These are phyloP conservation scores for Begonia fuchsioides DNA, from an alignment of 306 rosid genomes.

Conservation along the genomic window DNA sequence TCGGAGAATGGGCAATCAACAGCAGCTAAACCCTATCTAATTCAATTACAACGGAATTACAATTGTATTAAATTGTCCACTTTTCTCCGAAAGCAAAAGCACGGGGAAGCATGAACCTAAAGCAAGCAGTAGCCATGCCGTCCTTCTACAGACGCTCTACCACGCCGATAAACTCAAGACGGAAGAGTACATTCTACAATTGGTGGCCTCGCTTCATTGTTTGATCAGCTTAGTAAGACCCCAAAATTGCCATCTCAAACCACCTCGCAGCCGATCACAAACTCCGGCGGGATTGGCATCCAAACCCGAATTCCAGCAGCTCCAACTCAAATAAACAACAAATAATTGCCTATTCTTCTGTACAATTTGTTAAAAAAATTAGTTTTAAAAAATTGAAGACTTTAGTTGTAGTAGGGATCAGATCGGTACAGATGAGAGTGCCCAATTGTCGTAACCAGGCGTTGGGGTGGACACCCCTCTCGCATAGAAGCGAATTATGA, in stretches of 20 bases:
- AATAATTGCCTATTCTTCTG: slow-evolving; percentile 1
- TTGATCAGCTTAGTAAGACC: slow-evolving; percentile 40
- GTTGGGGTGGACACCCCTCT: slow-evolving; percentile 48
- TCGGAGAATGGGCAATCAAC: slow-evolving; percentile 92
- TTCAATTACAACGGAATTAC: background rate
- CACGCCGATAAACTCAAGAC: slow-evolving; percentile 65
- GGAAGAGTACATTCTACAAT: slow-evolving; percentile 46
- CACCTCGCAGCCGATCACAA: slow-evolving; percentile 30
- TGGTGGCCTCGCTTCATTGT: slow-evolving; percentile 61
- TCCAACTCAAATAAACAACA: slow-evolving; percentile 11
- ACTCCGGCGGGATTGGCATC: slow-evolving; percentile 37
- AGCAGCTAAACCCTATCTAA: slow-evolving; percentile 10
- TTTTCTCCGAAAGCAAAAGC: slow-evolving; percentile 43
- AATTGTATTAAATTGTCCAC: background rate
- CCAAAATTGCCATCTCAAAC: slow-evolving; percentile 33
- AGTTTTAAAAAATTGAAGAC: no score
- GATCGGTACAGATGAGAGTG: slow-evolving; percentile 28
- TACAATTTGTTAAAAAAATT: no score
- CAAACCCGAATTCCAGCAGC: slow-evolving; percentile 14
- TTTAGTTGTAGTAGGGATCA: slow-evolving; percentile 84
- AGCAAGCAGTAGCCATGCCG: slow-evolving; percentile 19
- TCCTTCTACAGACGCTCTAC: slow-evolving; percentile 73
- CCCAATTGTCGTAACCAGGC: slow-evolving; percentile 87
- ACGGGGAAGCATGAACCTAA: slow-evolving; percentile 26
- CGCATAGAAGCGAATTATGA: slow-evolving; percentile 19